Evolutionary conservation across 257 asterid species (phyloP), one percentile per base, ranked within the genome.

Genomic region (Penstemon barbatus): DNA sequence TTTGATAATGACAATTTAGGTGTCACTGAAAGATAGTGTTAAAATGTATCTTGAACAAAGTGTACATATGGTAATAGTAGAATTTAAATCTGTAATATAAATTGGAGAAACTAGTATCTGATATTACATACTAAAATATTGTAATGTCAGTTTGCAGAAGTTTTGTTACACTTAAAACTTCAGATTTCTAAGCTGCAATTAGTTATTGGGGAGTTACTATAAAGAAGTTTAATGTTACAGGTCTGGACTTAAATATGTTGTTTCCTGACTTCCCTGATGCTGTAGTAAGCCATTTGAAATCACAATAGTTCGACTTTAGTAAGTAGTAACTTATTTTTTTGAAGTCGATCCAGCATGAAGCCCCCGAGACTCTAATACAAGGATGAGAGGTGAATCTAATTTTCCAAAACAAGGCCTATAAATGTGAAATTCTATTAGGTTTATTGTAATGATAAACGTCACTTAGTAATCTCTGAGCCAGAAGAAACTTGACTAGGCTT

Each of bases 401-500:
- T 25, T 25, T 25, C 2, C 2, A 25, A 25, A 25, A 25, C 33
- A 25, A 25, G 33, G 33, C 2, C 33, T 25, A 25, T 25, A 25
- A 25, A 25, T 25, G 33, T 25, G 33, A 2, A 25, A 25, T 25
- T 25, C 33, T 25, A 25, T 25, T 25, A 25, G 33, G 33, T 49
- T 49, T 10, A 10, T 49, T 49, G 11, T 49, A 5, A 49, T 49
- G 54, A 9, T 49, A 13, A 8, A 0, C 18, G 25, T 41, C 60
- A 53, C 52, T 13, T 3, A 40, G 19, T 37, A 25, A 51, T 59
- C 59, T 61, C 51, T 12, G 13, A 11, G 56, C 18, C n/a, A 38
- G 19, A 41, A 37, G n/a, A 33, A 64, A 69, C 41, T 37, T 70
- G 25, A 13, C 39, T 57, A 39, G 37, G 40, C 75, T 44, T 54